Base-by-base conservation (phyloP, 2,329 filamentous ascomycete genomes). In the Colletotrichum aenigma region DNA sequence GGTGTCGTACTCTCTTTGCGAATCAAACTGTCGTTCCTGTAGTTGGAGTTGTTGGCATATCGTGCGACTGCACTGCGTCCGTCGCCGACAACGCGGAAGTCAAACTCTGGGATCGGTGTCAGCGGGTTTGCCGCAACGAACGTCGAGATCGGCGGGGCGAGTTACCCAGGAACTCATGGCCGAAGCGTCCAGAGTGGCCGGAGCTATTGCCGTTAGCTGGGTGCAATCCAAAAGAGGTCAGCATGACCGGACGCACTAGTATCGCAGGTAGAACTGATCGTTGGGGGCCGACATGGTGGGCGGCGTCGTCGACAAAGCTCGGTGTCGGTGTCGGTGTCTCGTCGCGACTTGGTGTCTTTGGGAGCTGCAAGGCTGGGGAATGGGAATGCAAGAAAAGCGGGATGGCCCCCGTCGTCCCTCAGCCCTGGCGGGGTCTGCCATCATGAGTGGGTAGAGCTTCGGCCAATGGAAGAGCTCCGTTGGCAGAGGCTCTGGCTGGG, bases 11-110 rank as follows among this genome's bases (percentile, higher is more conserved):
- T 99, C 89, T 99, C 97, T 96, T 99, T 99, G 79, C 97, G 94
- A 83, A 99, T 99, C 80, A 99, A 88, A 78, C 96, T 98, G 84
- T 99, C 97, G 86, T 99, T 99, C 82, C 97, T 93, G 87, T 99
- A 99, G 87, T 99, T 99, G 74, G 96, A 98, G 86, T 99, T 99
- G 90, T 99, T 99, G 78, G 97, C 97, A 87, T 99, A 99, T 86
- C 97, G 93, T 36, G 96, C 96, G 68, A 97, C 95, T 9, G 97
- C 97, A 83, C 96, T 98, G 77, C 95, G 93, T 67, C 97, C 97
- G 84, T 99, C 97, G 70, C 95, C 95, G 61, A 98, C 91, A 28
- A 96, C 95, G 71, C 96, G 92, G 82, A 99, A 97, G 84, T 99
- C 97, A 85, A 99, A 99, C 86, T 99, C 96, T 98, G 79, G 3